Percentiles rank a stretch among this genome's conserved stretches.
phyloP scores from a whole-genome alignment of 768 basidiomycete species.

The Mycena sanguinolenta region DNA sequence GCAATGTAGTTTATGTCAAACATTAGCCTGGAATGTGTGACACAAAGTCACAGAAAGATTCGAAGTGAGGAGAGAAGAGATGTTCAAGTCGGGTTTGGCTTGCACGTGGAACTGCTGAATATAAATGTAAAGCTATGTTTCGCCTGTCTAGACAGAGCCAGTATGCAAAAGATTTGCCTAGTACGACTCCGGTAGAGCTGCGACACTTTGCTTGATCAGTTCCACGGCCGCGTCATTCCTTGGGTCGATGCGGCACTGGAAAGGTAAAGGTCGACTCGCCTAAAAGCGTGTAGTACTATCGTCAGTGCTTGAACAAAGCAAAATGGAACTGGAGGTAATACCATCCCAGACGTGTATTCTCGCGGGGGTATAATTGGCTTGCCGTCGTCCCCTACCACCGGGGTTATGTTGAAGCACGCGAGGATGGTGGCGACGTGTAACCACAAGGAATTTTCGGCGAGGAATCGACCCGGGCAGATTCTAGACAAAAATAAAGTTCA shows the following conservation, averaged over 20 bases:
- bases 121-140: no score
- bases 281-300: not conserved
- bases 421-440: slow-evolving; percentile 33
- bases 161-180: no score
- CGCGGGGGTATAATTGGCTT: slow-evolving; percentile 20
- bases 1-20: no score
- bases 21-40: not conserved
- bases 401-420: slow-evolving; percentile 25
- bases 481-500: not conserved
- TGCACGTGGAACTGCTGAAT: no score
- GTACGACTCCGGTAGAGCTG: slow-evolving; percentile 42
- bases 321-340: not conserved
- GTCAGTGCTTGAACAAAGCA: not conserved
- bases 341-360: slow-evolving; percentile 28
- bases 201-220: slow-evolving; percentile 52
- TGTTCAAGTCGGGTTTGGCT: no score
- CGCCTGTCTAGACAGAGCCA: no score
- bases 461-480: slow-evolving; percentile 35
- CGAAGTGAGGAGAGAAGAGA: no score
- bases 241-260: slow-evolving; percentile 28
- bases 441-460: slow-evolving; percentile 34
- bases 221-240: slow-evolving; percentile 23
- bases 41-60: not conserved
- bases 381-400: not conserved
- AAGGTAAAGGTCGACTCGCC: slow-evolving; percentile 35